These are phyloP conservation scores for Pythium sp. DNA, from an alignment of 352 stramenopile genomes.

Conservation along the genomic window DNA sequence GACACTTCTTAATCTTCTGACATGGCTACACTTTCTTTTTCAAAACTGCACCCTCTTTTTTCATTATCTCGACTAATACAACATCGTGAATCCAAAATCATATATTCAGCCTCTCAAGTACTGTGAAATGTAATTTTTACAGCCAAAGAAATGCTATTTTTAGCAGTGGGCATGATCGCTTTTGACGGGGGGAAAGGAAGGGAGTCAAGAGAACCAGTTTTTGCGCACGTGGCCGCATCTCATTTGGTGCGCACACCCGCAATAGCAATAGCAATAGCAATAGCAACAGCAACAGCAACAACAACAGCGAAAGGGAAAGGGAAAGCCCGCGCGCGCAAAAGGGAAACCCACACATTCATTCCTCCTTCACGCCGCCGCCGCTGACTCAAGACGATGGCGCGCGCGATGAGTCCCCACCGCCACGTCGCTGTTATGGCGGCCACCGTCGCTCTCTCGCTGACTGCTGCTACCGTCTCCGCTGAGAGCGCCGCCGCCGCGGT, in stretches of 20 bases:
- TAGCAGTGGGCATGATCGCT: background rate
- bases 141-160: background rate
- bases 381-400: conserved; percentile 1
- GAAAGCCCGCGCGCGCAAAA: background rate
- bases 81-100: background rate
- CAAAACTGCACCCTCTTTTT: background rate
- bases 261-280: background rate
- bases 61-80: background rate
- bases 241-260: background rate
- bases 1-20: background rate
- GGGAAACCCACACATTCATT: background rate
- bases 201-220: conserved; percentile 1
- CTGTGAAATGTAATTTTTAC: no score
- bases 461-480: background rate
- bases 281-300: background rate
- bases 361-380: background rate
- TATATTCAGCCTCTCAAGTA: background rate
- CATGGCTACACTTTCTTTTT: background rate
- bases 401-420: background rate
- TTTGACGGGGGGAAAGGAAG: background rate
- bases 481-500: background rate
- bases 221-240: background rate
- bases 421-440: background rate
- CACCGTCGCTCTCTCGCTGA: background rate
- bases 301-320: background rate